phyloP scores from a whole-genome alignment of 1,284 basidiomycete species.

The Omphalotus olearius region DNA sequence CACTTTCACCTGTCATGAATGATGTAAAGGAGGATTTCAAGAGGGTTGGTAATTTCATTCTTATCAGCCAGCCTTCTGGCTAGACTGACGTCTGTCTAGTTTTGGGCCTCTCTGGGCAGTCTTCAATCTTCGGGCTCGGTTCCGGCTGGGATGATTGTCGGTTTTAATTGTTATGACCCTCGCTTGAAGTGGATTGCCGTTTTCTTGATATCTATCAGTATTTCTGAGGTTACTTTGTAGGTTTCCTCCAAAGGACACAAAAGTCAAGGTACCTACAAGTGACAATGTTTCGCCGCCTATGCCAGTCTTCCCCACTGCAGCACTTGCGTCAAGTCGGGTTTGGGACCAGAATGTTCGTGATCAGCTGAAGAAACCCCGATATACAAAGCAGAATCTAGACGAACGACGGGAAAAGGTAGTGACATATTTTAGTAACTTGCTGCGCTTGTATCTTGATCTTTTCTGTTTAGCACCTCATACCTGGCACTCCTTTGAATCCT shows the following conservation, averaged over 20 bases:
- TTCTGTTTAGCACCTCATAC: slow-evolving; percentile 57
- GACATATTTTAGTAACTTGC: slow-evolving; percentile 1
- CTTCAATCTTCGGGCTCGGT: slow-evolving; percentile 64
- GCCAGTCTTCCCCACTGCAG: slow-evolving; percentile 50
- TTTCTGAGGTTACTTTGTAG: slow-evolving; percentile 31
- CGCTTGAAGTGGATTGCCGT: slow-evolving; percentile 52
- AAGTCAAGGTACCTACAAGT: slow-evolving; percentile 27
- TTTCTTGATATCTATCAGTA: not conserved
- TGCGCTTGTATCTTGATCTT: slow-evolving; percentile 1
- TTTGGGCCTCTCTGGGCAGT: slow-evolving; percentile 61
- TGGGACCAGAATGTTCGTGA: slow-evolving; percentile 65
- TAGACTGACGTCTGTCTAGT: slow-evolving; percentile 37
- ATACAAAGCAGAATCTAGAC: slow-evolving; percentile 82
- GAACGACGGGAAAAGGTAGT: slow-evolving; percentile 67
- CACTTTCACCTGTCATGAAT: slow-evolving; percentile 52
- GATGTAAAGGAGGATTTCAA: slow-evolving; percentile 57
- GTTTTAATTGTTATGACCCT: slow-evolving; percentile 78
- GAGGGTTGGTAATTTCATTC: slow-evolving; percentile 37
- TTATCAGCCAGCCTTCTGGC: not conserved
- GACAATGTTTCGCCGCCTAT: slow-evolving; percentile 20
- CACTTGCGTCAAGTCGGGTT: slow-evolving; percentile 60
- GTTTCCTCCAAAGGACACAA: slow-evolving; percentile 77
- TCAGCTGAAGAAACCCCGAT: slow-evolving; percentile 57
- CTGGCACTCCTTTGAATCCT: slow-evolving; percentile 67
- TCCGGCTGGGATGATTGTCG: slow-evolving; percentile 71